A percentile compares a stretch with the other conserved stretches of the same genome.
Evolutionary conservation across 768 basidiomycete species (phyloP).

Genomic region (button mushroom (Agaricus bisporus)): DNA sequence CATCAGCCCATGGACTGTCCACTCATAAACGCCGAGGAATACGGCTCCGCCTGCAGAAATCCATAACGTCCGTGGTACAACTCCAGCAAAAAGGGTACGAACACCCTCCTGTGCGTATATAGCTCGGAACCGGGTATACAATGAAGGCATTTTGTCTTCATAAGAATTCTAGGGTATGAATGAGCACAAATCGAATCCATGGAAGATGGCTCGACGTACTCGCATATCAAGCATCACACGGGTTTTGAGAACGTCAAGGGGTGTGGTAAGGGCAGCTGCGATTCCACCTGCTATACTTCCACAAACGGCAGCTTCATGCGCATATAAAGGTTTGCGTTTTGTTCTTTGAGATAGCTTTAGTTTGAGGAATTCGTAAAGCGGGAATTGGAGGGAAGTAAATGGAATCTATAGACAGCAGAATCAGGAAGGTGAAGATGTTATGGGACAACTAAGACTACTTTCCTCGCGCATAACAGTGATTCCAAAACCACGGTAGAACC

Average conservation of each 20-base stretch:
- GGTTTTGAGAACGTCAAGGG: conserved; percentile 94
- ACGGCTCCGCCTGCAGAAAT: conserved; percentile 96
- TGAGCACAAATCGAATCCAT: not conserved
- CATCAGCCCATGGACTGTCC: conserved; percentile 52
- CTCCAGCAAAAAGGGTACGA: conserved; percentile 76
- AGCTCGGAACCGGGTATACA: conserved; percentile 46
- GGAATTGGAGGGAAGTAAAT: conserved; percentile 94
- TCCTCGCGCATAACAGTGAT: conserved; percentile 60
- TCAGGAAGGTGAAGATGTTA: conserved; percentile 8
- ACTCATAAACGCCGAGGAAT: conserved; percentile 96
- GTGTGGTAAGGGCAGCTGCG: conserved; percentile 88
- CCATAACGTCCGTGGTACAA: conserved; percentile 90
- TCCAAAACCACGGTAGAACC: conserved; percentile 86
- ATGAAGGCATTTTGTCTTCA: conserved; percentile 45
- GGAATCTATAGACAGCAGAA: conserved; percentile 60
- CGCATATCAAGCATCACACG: conserved; percentile 91
- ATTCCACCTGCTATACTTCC: conserved; percentile 88
- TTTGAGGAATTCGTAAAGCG: conserved; percentile 89
- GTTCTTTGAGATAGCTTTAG: conserved; percentile 48
- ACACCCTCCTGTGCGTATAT: conserved; percentile 74
- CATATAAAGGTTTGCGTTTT: conserved; percentile 50
- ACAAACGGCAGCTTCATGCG: conserved; percentile 79
- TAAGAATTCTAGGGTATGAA: conserved; percentile 37
- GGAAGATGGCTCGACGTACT: conserved; percentile 34
- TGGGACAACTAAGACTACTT: conserved; percentile 21